phyloP scores from a whole-genome alignment of 345 rosid species.

The Boechera retrofracta region DNA sequence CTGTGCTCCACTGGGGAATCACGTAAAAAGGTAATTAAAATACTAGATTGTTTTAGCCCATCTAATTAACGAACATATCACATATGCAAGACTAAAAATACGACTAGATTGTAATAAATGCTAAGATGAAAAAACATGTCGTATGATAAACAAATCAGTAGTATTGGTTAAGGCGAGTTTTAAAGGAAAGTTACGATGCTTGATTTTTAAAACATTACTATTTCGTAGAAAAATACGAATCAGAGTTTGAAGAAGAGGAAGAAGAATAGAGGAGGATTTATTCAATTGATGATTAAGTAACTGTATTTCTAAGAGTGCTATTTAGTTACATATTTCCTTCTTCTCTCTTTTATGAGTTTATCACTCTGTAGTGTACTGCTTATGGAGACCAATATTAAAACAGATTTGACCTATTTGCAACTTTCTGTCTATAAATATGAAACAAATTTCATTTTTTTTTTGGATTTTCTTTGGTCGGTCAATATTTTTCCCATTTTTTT shows the following conservation, averaged over 20 bases:
- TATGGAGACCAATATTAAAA: not conserved
- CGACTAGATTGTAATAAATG: not conserved
- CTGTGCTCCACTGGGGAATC: not conserved
- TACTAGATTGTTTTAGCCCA: not conserved
- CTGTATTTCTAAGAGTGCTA: no score
- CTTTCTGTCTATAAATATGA: not conserved
- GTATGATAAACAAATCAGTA: not conserved
- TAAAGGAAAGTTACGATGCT: constrained; percentile 6
- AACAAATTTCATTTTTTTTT: not conserved
- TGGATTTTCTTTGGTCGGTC: not conserved
- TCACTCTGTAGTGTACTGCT: not conserved
- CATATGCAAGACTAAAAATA: no score
- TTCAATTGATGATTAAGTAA: no score
- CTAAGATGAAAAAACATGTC: not conserved
- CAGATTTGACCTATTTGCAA: constrained; percentile 19
- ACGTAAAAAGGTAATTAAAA: not conserved
- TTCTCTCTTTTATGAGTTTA: no score
- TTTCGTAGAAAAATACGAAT: no score
- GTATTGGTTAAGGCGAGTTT: not conserved
- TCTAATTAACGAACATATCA: no score
- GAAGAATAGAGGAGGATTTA: no score
- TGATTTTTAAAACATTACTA: not conserved
- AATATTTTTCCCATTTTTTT: not conserved
- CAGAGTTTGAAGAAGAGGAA: no score
- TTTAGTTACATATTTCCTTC: no score